Base-by-base conservation (phyloP, 2,329 filamentous ascomycete genomes). In the Fusarium aywerte region DNA sequence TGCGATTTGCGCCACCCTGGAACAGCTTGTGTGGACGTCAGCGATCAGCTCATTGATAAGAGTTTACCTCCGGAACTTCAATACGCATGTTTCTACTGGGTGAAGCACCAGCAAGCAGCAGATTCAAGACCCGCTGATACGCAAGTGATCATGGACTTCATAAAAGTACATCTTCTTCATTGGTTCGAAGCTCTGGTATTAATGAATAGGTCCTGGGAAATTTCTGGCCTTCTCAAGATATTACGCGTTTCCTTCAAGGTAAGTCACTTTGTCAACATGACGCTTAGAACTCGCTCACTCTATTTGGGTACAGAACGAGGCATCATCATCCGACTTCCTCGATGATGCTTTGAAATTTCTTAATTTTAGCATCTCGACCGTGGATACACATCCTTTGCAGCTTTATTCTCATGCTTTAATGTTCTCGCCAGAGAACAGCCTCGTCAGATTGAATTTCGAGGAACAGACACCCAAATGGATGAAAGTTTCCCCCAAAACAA, bases 131-230 rank as follows among this genome's bases (percentile, higher is more conserved):
- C 7, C 15, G 2, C 5, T 27, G 18, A 23, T 6, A 35, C 16
- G 2, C 9, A 33, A 4, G 2, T 18, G 7, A 15, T 29, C 1
- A 25, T 27, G 18, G 21, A 36, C 2, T 31, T 54, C 15, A 36
- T 54, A 3, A 21, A 20, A 16, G 12, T 7, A 4, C 21, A 43
- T 4, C 18, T 54, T 2, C 32, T 54, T 18, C 7, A 45, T 5
- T 54, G 50, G 50, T 20, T 45, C 16, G 50, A 54, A 31, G 50
- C 32, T 4, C 5, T 54, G 13, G 7, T 27, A 8, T 16, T 54
- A n/a, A 18, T 54, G 51, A 20, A 33, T 7, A 15, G 31, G 4
- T 4, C 36, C 12, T 53, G 36, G 36, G 18, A 53, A 7, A 38
- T 54, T 1, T 12, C 23, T 1, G 32, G 32, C 4, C 5, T 36